phyloP scores from a whole-genome alignment of 1,139 yeast species.

The Pichia sp. region DNA sequence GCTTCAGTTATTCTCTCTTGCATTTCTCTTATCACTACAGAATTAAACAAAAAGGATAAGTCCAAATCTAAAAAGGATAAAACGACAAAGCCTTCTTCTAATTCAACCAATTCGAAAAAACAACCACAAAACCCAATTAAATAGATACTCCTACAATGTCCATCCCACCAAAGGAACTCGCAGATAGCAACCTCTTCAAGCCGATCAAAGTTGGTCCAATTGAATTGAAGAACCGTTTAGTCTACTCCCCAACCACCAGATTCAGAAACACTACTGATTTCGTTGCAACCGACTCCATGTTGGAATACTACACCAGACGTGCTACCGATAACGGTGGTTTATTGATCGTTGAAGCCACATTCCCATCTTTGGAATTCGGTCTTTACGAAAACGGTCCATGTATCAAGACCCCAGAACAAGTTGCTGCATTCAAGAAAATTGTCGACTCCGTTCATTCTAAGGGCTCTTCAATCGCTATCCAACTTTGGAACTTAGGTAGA shows the following conservation, averaged over 20 bases:
- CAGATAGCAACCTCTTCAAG: slow-evolving; percentile 43
- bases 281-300: slow-evolving; percentile 46
- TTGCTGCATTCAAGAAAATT: slow-evolving; percentile 44
- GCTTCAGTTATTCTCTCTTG: background rate
- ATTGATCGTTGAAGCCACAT: slow-evolving; percentile 50
- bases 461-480: slow-evolving; percentile 49
- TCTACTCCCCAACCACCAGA: slow-evolving; percentile 56
- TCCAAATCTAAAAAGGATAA: background rate
- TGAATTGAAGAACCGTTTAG: slow-evolving; percentile 42
- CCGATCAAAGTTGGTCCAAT: slow-evolving; percentile 47
- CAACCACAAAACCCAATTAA: too few species aligned
- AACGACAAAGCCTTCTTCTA: too few species aligned
- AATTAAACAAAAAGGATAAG: background rate
- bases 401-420: slow-evolving; percentile 50
- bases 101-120: too few species aligned
- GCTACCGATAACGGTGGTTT: slow-evolving; percentile 55
- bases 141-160: background rate
- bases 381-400: slow-evolving; percentile 49
- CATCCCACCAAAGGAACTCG: slow-evolving; percentile 10
- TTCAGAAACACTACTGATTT: slow-evolving; percentile 41
- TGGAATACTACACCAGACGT: slow-evolving; percentile 53
- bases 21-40: background rate
- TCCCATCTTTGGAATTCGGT: slow-evolving; percentile 44
- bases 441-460: slow-evolving; percentile 58
- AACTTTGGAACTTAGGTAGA: slow-evolving; percentile 64